Base-by-base conservation (phyloP, 331 rosid genomes). In the Pyrus hybrid region DNA sequence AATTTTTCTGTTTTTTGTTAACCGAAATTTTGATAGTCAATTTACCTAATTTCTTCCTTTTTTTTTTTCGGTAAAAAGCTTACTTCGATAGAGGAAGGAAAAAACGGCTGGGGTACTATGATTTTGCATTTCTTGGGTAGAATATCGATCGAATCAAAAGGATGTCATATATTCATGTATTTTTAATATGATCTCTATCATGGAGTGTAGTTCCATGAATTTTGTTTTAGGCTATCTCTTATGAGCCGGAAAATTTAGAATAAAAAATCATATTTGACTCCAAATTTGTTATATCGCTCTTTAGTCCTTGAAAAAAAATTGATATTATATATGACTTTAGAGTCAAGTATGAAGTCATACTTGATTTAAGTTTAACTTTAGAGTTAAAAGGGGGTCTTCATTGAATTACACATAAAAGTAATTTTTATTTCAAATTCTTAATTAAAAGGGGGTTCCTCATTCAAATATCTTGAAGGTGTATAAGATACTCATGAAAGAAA, bases 281-380 rank as follows among this genome's bases (percentile, higher is more conserved):
- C 1, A 14, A 47, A 47, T 47, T 47, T 47, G 20, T 1, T 47
- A 6, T 0, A 47, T 47, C 3, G 0, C 20, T 47, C 1, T 47
- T 1, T 1, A 14, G 2, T 2, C 0, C 6, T 1, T 0, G 12
- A n/a, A n/a, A 2, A 47, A 14, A 47, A 47, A 14, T 47, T 14
- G 53, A 14, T 14, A 2, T 47, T 14, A 0, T 47, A 14, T 47
- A 47, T 5, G 8, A 47, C 3, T 47, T 47, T 14, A 5, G 1
- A 47, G 8, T 47, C 8, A 47, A 14, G 20, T 47, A 0, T 47
- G 6, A 14, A 14, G 20, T 47, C 54, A 14, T 47, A 47, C 3
- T 14, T 47, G 0, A 47, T 14, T 14, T 2, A 47, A 16, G 20
- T 47, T 47, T 2, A 47, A 47, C 20, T 47, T 2, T 1, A 14